These are phyloP conservation scores for Saturnispora silvae DNA, from an alignment of 805 yeast species.

Conservation along the genomic window DNA sequence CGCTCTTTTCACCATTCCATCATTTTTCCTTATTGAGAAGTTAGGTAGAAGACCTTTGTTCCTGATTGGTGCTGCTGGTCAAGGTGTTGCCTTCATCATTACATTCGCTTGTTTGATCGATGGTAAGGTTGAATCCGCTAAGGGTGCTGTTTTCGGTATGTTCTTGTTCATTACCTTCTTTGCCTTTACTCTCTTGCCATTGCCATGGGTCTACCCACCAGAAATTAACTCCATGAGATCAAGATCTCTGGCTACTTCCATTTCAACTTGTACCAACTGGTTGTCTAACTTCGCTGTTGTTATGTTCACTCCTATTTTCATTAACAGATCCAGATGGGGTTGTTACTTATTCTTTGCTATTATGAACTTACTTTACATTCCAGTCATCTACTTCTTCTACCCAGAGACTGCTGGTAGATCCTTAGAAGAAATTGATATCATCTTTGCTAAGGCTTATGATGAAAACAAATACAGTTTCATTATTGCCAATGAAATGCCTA, in stretches of 20 bases:
- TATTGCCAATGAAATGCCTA: constrained; percentile 55
- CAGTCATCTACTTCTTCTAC: constrained; percentile 54
- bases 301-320: constrained; percentile 53
- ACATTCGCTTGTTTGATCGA: constrained; percentile 39
- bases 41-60: constrained; percentile 56
- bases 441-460: constrained; percentile 46
- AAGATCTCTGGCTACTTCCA: constrained; percentile 58
- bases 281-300: constrained; percentile 57
- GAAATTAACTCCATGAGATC: constrained; percentile 58
- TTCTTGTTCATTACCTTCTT: constrained; percentile 49
- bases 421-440: constrained; percentile 66
- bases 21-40: constrained; percentile 47
- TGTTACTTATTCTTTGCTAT: constrained; percentile 60
- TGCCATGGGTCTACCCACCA: constrained; percentile 55
- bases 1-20: constrained; percentile 52
- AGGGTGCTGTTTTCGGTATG: constrained; percentile 62
- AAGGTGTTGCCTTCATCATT: constrained; percentile 37
- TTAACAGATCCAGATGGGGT: constrained; percentile 46
- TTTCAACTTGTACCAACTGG: constrained; percentile 62
- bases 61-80: constrained; percentile 37
- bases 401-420: constrained; percentile 74
- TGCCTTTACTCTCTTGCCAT: constrained; percentile 34
- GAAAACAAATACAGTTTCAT: constrained; percentile 51
- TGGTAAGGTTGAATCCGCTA: constrained; percentile 33
- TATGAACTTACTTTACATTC: constrained; percentile 50